Evolutionary conservation across 805 yeast genomes (phyloP).

Genomic region (Saccharomycopsis capsularis): DNA sequence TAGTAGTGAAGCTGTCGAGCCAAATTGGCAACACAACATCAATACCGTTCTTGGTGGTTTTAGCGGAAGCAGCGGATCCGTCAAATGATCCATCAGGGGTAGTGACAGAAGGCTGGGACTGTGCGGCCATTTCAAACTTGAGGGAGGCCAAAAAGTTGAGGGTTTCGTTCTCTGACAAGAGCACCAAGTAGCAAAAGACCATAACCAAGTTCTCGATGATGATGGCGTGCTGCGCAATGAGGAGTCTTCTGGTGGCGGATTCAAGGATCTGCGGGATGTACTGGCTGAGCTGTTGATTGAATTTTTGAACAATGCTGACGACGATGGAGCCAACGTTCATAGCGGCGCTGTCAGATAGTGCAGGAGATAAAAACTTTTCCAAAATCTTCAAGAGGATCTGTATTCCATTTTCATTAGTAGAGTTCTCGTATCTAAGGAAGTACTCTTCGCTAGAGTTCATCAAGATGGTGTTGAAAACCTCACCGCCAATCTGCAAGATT

Average conservation of each 20-base stretch:
- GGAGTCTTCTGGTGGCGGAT: slow-evolving; percentile 64
- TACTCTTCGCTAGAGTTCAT: slow-evolving; percentile 30
- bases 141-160: slow-evolving; percentile 51
- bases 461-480: slow-evolving; percentile 58
- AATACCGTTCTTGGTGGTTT: slow-evolving; percentile 35
- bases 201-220: slow-evolving; percentile 71
- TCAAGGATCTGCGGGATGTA: slow-evolving; percentile 48
- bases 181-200: slow-evolving; percentile 68
- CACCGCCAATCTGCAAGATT: slow-evolving; percentile 70
- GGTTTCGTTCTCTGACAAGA: slow-evolving; percentile 54
- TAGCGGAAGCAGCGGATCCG: slow-evolving; percentile 9
- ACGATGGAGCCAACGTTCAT: slow-evolving; percentile 67
- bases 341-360: slow-evolving; percentile 73
- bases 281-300: slow-evolving; percentile 32
- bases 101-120: background rate
- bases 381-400: slow-evolving; percentile 56
- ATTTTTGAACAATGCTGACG: slow-evolving; percentile 49
- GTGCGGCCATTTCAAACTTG: slow-evolving; percentile 25
- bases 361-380: slow-evolving; percentile 63
- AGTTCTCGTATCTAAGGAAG: slow-evolving; percentile 13
- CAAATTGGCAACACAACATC: slow-evolving; percentile 63
- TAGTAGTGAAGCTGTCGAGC: slow-evolving; percentile 74
- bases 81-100: too few relatives aligned
- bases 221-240: slow-evolving; percentile 58
- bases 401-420: slow-evolving; percentile 38